These are phyloP conservation scores for Arachnopeziza araneosa DNA, from an alignment of 2,329 filamentous ascomycete genomes.

Conservation along the genomic window DNA sequence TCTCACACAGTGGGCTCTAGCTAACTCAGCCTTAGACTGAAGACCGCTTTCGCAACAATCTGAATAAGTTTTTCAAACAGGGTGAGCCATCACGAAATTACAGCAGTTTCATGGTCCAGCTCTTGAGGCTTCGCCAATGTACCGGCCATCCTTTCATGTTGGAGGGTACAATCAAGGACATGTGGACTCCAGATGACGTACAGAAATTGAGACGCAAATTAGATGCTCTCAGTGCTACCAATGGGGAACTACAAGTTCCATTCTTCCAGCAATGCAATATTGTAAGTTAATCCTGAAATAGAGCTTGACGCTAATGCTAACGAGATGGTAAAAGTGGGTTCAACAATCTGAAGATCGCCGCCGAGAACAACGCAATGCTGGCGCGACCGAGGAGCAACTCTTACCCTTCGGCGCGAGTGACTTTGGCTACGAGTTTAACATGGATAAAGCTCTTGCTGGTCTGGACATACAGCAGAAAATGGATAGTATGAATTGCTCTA, in stretches of 20 bases:
- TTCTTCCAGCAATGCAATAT: conserved; percentile 28
- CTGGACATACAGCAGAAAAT: conserved; percentile 27
- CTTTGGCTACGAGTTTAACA: conserved; percentile 30
- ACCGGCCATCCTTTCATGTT: conserved; percentile 30
- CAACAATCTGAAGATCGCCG: conserved; percentile 1
- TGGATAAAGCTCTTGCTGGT: conserved; percentile 29
- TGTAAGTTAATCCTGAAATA: conserved; percentile 1
- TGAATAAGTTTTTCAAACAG: conserved; percentile 22
- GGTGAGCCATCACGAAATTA: conserved; percentile 20
- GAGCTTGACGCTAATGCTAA: background rate
- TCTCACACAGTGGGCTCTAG: background rate
- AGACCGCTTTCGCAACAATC: conserved; percentile 24
- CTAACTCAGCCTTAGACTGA: conserved; percentile 28
- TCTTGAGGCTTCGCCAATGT: conserved; percentile 29
- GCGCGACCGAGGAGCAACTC: background rate
- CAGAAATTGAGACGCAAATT: conserved; percentile 12
- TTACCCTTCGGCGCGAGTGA: conserved; percentile 21
- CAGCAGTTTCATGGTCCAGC: conserved; percentile 25
- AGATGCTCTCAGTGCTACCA: background rate
- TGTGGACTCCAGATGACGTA: conserved; percentile 27
- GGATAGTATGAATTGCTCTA: conserved; percentile 34
- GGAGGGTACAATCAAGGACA: conserved; percentile 27
- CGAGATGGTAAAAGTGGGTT: conserved; percentile 5
- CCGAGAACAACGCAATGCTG: conserved; percentile 2
- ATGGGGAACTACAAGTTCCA: conserved; percentile 1